Evolutionary conservation across 2,329 filamentous ascomycete genomes (phyloP).

Genomic region (Penicillium paneum): DNA sequence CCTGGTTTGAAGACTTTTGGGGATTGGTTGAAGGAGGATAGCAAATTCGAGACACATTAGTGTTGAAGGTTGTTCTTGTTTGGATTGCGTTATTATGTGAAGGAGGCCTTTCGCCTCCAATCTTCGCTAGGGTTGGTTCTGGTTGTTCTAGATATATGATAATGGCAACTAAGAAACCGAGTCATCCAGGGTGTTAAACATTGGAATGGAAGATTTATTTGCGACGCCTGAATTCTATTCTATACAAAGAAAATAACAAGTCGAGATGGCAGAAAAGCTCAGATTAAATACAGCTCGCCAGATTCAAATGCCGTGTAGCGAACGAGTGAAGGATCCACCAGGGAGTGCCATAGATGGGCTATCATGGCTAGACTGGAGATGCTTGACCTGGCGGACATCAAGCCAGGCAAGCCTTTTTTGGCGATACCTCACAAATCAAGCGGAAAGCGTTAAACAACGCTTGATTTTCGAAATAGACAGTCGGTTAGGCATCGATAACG

Average conservation of each 20-base stretch:
- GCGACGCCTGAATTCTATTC: background rate
- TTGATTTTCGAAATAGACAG: background rate
- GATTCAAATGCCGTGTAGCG: too few species aligned
- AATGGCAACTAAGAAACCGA: too few species aligned
- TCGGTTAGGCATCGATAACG: background rate
- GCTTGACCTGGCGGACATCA: background rate
- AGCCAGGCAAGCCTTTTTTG: background rate
- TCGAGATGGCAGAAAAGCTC: background rate
- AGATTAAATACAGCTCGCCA: background rate
- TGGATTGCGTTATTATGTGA: background rate
- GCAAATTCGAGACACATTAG: slow-evolving; percentile 32
- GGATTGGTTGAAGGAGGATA: slow-evolving; percentile 49
- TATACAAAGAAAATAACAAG: background rate
- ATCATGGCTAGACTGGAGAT: background rate
- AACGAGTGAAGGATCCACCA: background rate
- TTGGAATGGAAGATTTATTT: background rate
- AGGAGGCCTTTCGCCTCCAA: too few species aligned
- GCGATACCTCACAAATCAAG: background rate
- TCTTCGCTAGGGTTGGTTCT: background rate
- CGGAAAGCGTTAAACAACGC: background rate
- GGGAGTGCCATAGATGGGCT: background rate
- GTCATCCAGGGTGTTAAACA: background rate
- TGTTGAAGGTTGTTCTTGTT: background rate
- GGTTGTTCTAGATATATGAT: background rate
- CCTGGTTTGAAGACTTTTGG: slow-evolving; percentile 48